Evolutionary conservation across 345 rosid genomes (phyloP).

Genomic region (Populus nigra): DNA sequence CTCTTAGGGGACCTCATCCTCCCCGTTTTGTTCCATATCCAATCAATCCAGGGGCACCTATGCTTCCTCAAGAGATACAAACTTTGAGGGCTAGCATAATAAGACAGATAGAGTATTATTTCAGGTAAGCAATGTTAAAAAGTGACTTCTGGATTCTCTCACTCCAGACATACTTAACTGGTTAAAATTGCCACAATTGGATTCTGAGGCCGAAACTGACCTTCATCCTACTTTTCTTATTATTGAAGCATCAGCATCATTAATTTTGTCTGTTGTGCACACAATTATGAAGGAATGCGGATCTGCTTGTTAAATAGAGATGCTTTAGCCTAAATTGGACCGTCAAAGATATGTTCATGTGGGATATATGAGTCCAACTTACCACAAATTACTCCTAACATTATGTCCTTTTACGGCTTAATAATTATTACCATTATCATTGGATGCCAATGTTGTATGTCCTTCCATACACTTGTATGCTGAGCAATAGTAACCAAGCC

Average conservation of each 20-base stretch:
- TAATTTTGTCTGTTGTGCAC: background rate
- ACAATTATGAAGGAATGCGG: background rate
- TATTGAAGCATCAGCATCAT: background rate
- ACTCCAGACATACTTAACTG: background rate
- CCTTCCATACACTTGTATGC: background rate
- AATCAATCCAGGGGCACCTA: slow-evolving; percentile 46
- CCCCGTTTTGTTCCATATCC: slow-evolving; percentile 61
- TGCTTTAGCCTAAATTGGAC: background rate
- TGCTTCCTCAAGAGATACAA: slow-evolving; percentile 42
- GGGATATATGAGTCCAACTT: background rate
- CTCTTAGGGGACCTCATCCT: slow-evolving; percentile 72
- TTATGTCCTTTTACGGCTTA: background rate
- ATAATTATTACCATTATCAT: background rate
- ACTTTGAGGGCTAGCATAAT: slow-evolving; percentile 53
- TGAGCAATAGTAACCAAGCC: background rate
- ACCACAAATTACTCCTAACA: background rate
- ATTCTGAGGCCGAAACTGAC: background rate
- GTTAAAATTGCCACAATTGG: slow-evolving; percentile 4
- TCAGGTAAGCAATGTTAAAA: slow-evolving; percentile 52
- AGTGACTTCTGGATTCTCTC: background rate
- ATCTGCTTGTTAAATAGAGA: background rate
- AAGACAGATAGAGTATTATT: slow-evolving; percentile 88
- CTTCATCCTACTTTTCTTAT: background rate
- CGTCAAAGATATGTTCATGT: background rate
- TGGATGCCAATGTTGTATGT: background rate